Conservation (phyloP, 2,329 filamentous ascomycete species). For the Aaosphaeria pasadenensis region DNA sequence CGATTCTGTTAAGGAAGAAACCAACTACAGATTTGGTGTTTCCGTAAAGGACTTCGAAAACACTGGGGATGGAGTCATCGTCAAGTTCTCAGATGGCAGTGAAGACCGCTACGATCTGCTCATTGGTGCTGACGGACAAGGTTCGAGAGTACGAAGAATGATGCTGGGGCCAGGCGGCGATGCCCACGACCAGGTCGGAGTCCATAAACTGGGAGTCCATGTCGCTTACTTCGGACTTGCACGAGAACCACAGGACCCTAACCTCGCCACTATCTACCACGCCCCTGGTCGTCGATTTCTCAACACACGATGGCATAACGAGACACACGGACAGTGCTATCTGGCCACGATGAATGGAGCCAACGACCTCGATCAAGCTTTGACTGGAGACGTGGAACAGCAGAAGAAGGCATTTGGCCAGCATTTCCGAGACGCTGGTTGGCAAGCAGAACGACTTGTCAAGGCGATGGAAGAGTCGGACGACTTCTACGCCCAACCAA, state of each 20-base stretch:
- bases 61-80: slow-evolving; percentile 28
- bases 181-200: too few relatives aligned
- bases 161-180: too few relatives aligned
- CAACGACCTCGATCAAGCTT: background rate
- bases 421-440: slow-evolving; percentile 40
- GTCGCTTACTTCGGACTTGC: slow-evolving; percentile 36
- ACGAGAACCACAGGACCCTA: slow-evolving; percentile 20
- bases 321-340: background rate
- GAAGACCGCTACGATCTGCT: slow-evolving; percentile 20
- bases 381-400: background rate
- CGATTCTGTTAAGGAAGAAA: slow-evolving; percentile 33
- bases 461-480: slow-evolving; percentile 37
- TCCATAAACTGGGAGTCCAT: slow-evolving; percentile 14
- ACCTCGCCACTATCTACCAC: slow-evolving; percentile 20
- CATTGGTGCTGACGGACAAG: slow-evolving; percentile 26
- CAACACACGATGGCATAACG: slow-evolving; percentile 13
- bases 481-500: slow-evolving; percentile 48
- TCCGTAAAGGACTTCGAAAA: slow-evolving; percentile 27
- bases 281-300: slow-evolving; percentile 6
- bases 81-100: slow-evolving; percentile 35
- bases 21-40: slow-evolving; percentile 36
- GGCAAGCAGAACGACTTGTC: slow-evolving; percentile 45
- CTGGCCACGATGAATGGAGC: too few relatives aligned
- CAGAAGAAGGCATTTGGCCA: background rate
- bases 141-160: too few relatives aligned